Percentiles rank a stretch among this genome's conserved stretches.
Conservation (phyloP, 768 basidiomycete species). For the Tylopilus felleus region DNA sequence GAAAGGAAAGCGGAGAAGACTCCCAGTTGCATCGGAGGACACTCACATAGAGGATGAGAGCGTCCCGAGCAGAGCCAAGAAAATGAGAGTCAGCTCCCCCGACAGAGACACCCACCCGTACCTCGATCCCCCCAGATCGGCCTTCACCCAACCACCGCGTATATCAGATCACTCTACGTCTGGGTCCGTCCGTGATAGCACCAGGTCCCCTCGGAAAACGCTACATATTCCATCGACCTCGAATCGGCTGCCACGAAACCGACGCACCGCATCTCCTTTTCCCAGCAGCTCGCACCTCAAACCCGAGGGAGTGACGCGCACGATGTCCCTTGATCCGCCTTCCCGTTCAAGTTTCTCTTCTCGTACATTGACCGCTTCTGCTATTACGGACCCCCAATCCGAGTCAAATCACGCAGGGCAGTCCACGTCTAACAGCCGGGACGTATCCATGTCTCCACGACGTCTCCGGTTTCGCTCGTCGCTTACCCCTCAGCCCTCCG, state of each 20-base stretch:
- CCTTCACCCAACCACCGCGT: conserved; percentile 33
- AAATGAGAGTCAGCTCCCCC: conserved; percentile 53
- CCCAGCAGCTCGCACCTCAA: conserved; percentile 33
- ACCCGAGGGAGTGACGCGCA: conserved; percentile 43
- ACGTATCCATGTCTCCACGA: conserved; percentile 47
- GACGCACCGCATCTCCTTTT: conserved; percentile 44
- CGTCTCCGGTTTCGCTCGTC: conserved; percentile 58
- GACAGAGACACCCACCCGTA: conserved; percentile 40
- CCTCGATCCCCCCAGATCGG: conserved; percentile 53
- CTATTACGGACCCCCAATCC: conserved; percentile 34
- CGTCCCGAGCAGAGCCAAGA: conserved; percentile 41
- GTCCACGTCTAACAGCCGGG: conserved; percentile 30
- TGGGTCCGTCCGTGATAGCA: conserved; percentile 20
- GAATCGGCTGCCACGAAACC: conserved; percentile 33
- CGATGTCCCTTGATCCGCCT: conserved; percentile 74
- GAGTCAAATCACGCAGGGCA: conserved; percentile 19
- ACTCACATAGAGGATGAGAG: conserved; percentile 31
- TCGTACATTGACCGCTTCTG: conserved; percentile 27
- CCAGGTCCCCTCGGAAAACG: conserved; percentile 30
- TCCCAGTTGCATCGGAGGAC: conserved; percentile 28
- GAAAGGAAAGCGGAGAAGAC: conserved; percentile 55
- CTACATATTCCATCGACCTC: conserved; percentile 31
- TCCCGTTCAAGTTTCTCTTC: conserved; percentile 22
- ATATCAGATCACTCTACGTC: conserved; percentile 17
- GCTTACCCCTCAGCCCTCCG: conserved; percentile 64